A percentile compares a stretch with the other conserved stretches of the same genome.
Evolutionary conservation across 208 protist genomes (phyloP).

Genomic region (Trypanosoma grayi): DNA sequence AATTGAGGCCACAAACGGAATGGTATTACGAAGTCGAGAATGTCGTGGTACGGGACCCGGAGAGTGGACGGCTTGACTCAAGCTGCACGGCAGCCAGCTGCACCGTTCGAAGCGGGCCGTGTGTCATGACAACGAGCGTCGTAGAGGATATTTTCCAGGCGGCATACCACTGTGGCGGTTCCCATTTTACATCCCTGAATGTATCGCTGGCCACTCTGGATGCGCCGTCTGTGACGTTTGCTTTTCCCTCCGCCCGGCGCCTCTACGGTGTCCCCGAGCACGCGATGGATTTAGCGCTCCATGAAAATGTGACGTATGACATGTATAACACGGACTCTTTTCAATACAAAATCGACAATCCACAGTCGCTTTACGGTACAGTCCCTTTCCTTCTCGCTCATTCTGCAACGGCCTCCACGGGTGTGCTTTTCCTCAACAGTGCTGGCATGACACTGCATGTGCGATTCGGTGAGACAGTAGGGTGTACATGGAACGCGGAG

Average conservation of each 20-base stretch:
- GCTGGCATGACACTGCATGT: slow-evolving; percentile 74
- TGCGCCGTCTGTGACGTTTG: slow-evolving; percentile 12
- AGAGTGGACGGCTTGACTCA: not conserved
- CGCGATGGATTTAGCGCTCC: slow-evolving; percentile 87
- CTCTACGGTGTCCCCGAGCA: slow-evolving; percentile 97
- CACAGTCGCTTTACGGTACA: slow-evolving; percentile 94
- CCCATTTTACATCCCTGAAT: slow-evolving; percentile 6
- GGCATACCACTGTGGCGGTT: slow-evolving; percentile 15
- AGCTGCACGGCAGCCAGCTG: slow-evolving; percentile 7
- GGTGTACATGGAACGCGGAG: slow-evolving; percentile 91
- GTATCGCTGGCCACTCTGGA: slow-evolving; percentile 6
- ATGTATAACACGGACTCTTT: slow-evolving; percentile 99
- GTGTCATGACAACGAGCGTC: slow-evolving; percentile 9
- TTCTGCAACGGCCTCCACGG: slow-evolving; percentile 47
- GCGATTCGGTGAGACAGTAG: slow-evolving; percentile 26
- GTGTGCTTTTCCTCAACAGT: slow-evolving; percentile 96
- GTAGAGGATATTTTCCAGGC: slow-evolving; percentile 8
- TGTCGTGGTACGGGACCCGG: slow-evolving; percentile 16
- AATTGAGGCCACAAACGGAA: slow-evolving; percentile 26
- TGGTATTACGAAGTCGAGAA: slow-evolving; percentile 40
- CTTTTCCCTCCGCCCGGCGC: slow-evolving; percentile 57
- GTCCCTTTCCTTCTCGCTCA: slow-evolving; percentile 96
- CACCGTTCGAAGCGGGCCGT: slow-evolving; percentile 4
- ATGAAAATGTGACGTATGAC: slow-evolving; percentile 79
- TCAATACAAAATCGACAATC: slow-evolving; percentile 95